Base-by-base conservation (phyloP, 768 basidiomycete genomes). In the Trametes sanguinea region DNA sequence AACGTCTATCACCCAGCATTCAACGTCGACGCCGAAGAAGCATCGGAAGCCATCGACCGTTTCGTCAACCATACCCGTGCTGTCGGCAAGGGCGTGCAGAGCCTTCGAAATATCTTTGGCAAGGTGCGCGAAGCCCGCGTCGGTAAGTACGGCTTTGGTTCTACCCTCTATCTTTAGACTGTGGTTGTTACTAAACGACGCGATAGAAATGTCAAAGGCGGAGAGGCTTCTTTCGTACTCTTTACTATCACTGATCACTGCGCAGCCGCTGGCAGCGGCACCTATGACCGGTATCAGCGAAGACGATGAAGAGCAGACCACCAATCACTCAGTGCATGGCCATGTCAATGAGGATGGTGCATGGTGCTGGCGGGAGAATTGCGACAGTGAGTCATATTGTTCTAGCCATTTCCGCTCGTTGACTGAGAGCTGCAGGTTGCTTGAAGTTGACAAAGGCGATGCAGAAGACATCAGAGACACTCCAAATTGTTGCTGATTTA, bases 361-460 rank as follows among this genome's bases (percentile, higher is more conserved):
- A 3, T 91, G 93, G 90, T 93, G 92, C 72, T 95, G 92, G 92
- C 80, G 86, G 29, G 90, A 94, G 55, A 80, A 80, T 2, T 94
- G 92, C 70, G 74, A 81, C 71, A 86, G 90, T 90, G 67, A 13
- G 76, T 5, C 52, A 27, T 14, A 39, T 30, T 47, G 45, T 37
- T 43, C 35, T 50, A 37, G 6, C 47, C 50, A 39, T 30, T 9
- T 50, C 17, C 30, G 1, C 35, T 3, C 29, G 7, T 22, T 30
- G 33, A 42, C 33, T 11, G 29, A 35, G 17, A 9, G 6, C 27
- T 14, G 2, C 10, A 90, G 92, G 86, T 40, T 94, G 92, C 70
- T 74, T 94, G n/a, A 81, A 81, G 57, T 75, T 92, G 51, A 92
- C 89, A 1, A 92, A 89, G 68, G 89, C 86, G 0, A 77, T 93